Conservation (phyloP, 495 filamentous ascomycete genomes). For the Penicillium pancosmium region DNA sequence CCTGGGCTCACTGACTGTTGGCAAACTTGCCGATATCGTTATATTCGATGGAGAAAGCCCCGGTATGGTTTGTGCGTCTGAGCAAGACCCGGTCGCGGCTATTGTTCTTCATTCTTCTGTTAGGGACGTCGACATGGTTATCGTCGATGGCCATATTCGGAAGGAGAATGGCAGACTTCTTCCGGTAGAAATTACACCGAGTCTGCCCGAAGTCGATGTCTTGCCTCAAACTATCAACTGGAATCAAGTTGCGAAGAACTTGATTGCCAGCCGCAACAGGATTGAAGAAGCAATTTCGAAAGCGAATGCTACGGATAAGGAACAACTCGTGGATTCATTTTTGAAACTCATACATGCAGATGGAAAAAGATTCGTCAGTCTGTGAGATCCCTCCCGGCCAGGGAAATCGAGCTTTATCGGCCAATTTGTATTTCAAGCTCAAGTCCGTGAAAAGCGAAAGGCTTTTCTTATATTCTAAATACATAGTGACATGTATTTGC, state of each 20-base stretch:
- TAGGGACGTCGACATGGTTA: slow-evolving; percentile 51
- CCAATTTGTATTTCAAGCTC: too few relatives aligned
- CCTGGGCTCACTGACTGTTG: slow-evolving; percentile 48
- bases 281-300: slow-evolving; percentile 16
- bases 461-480: too few relatives aligned
- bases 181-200: slow-evolving; percentile 25
- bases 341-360: slow-evolving; percentile 19
- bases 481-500: too few relatives aligned
- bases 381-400: slow-evolving; percentile 1
- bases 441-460: too few relatives aligned
- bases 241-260: slow-evolving; percentile 26
- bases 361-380: slow-evolving; percentile 12
- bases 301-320: slow-evolving; percentile 25
- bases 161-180: slow-evolving; percentile 37
- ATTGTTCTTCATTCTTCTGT: slow-evolving; percentile 47
- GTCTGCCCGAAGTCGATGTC: slow-evolving; percentile 16
- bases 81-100: slow-evolving; percentile 48
- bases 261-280: slow-evolving; percentile 26
- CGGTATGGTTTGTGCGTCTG: slow-evolving; percentile 43
- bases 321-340: slow-evolving; percentile 12
- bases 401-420: too few relatives aligned
- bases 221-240: slow-evolving; percentile 25
- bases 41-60: slow-evolving; percentile 47
- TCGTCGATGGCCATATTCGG: slow-evolving; percentile 47
- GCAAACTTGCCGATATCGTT: slow-evolving; percentile 50